Conservation (phyloP, 2,329 filamentous ascomycete genomes). For the Sclerotinia nivalis region DNA sequence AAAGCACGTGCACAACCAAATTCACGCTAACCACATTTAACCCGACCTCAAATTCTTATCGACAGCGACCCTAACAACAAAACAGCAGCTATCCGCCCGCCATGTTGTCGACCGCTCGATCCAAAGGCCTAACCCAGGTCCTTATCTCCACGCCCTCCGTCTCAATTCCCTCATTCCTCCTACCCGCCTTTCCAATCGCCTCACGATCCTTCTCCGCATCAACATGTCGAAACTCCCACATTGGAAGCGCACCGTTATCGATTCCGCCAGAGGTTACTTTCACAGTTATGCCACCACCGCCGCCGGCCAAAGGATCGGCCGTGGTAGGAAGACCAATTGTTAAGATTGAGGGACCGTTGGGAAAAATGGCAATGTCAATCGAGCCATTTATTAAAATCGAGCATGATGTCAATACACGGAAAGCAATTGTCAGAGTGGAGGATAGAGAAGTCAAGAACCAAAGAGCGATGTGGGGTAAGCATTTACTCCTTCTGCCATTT, state of each 20-base stretch:
- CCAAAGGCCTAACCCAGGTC: conserved; percentile 60
- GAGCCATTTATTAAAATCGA: conserved; percentile 74
- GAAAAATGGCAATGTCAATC: conserved; percentile 74
- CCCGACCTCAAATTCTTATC: conserved; percentile 22
- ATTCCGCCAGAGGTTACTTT: conserved; percentile 84
- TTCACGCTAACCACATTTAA: conserved; percentile 9
- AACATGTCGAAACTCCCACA: conserved; percentile 69
- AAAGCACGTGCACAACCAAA: neutral
- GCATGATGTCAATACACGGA: conserved; percentile 63
- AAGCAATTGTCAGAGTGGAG: conserved; percentile 68
- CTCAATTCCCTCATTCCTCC: conserved; percentile 69
- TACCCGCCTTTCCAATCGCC: conserved; percentile 65
- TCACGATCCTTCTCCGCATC: conserved; percentile 71
- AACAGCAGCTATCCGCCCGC: conserved; percentile 31
- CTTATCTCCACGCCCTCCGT: conserved; percentile 50
- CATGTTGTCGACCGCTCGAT: conserved; percentile 67
- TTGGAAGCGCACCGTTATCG: conserved; percentile 78
- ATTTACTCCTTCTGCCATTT: neutral
- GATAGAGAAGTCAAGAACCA: conserved; percentile 71
- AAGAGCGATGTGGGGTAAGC: conserved; percentile 90
- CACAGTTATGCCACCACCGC: conserved; percentile 60
- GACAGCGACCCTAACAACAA: neutral
- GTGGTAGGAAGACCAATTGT: conserved; percentile 59
- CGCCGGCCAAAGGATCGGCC: conserved; percentile 44
- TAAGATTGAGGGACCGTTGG: conserved; percentile 78